A percentile compares a stretch with the other conserved stretches of the same genome.
Evolutionary conservation across 108 stramenopile genomes (phyloP).

Genomic region (Poteriospumella lacustris): DNA sequence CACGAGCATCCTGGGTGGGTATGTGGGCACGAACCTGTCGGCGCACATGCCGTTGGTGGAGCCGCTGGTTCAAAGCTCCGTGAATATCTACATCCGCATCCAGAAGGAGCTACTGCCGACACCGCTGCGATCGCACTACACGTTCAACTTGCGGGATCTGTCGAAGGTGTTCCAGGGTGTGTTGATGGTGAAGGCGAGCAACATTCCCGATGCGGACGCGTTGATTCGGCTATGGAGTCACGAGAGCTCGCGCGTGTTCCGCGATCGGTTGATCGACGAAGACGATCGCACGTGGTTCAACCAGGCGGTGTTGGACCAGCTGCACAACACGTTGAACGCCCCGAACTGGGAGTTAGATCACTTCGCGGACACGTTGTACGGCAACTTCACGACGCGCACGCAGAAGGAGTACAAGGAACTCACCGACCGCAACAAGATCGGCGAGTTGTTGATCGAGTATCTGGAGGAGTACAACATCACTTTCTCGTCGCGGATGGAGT

Average conservation of each 20-base stretch:
- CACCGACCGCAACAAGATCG: conserved; percentile 29
- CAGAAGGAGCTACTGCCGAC: conserved; percentile 52
- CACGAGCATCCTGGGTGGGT: conserved; percentile 45
- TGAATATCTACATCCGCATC: conserved; percentile 47
- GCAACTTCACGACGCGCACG: conserved; percentile 44
- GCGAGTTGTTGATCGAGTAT: conserved; percentile 42
- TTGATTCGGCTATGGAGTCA: conserved; percentile 53
- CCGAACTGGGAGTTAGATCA: conserved; percentile 32
- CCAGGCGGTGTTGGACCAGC: conserved; percentile 5
- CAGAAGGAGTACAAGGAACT: conserved; percentile 47
- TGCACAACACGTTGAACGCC: conserved; percentile 19
- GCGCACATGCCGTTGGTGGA: conserved; percentile 13
- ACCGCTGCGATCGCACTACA: conserved; percentile 55
- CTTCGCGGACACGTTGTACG: conserved; percentile 44
- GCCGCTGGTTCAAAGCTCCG: conserved; percentile 45
- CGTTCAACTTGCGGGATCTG: conserved; percentile 56
- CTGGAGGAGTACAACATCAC: conserved; percentile 60
- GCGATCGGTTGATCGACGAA: conserved; percentile 51
- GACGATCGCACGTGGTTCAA: conserved; percentile 55
- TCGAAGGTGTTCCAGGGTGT: conserved; percentile 57
- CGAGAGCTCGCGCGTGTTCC: conserved; percentile 54
- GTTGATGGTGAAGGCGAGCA: conserved; percentile 45
- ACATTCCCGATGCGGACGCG: conserved; percentile 27
- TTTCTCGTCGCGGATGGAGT: conserved; percentile 53
- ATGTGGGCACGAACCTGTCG: conserved; percentile 32